Percentiles rank a stretch among this genome's conserved stretches.
Evolutionary conservation across 768 basidiomycete species (phyloP).

Genomic region (Mycena alexandri): DNA sequence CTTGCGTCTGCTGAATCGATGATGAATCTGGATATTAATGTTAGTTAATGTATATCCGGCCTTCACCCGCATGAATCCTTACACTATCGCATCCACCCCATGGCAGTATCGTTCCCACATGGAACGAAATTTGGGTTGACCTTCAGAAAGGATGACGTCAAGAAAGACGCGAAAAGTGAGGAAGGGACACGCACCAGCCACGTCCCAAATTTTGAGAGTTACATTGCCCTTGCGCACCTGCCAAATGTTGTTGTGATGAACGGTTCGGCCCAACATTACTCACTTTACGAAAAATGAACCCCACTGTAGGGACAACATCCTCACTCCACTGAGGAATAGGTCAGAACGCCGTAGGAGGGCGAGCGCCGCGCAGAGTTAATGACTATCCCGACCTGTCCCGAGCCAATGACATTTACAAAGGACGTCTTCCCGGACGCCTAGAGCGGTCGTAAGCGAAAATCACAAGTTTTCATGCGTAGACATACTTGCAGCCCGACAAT

Average conservation of each 20-base stretch:
- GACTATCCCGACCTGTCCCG: slow-evolving; percentile 71
- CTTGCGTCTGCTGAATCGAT: slow-evolving; percentile 91
- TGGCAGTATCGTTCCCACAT: slow-evolving; percentile 96
- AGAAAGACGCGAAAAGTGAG: not conserved
- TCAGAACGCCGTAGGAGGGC: slow-evolving; percentile 13
- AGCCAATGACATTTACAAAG: slow-evolving; percentile 91
- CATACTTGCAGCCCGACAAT: slow-evolving; percentile 91
- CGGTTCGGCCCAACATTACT: slow-evolving; percentile 24
- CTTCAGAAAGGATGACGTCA: slow-evolving; percentile 50
- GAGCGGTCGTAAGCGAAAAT: slow-evolving; percentile 5
- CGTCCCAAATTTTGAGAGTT: slow-evolving; percentile 95
- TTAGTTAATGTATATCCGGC: not conserved
- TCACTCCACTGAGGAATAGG: slow-evolving; percentile 80
- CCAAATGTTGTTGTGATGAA: not conserved
- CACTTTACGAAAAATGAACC: slow-evolving; percentile 92
- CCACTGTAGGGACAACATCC: slow-evolving; percentile 96
- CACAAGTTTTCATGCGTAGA: not conserved
- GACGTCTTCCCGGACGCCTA: slow-evolving; percentile 97
- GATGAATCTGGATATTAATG: slow-evolving; percentile 73
- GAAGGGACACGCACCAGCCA: slow-evolving; percentile 74
- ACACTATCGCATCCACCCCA: slow-evolving; percentile 95
- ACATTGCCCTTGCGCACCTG: slow-evolving; percentile 81
- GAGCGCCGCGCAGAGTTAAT: slow-evolving; percentile 5
- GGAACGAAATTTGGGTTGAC: slow-evolving; percentile 93
- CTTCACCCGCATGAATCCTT: slow-evolving; percentile 32